Base-by-base conservation (phyloP, 768 basidiomycete genomes). In the Hericium coralloides region DNA sequence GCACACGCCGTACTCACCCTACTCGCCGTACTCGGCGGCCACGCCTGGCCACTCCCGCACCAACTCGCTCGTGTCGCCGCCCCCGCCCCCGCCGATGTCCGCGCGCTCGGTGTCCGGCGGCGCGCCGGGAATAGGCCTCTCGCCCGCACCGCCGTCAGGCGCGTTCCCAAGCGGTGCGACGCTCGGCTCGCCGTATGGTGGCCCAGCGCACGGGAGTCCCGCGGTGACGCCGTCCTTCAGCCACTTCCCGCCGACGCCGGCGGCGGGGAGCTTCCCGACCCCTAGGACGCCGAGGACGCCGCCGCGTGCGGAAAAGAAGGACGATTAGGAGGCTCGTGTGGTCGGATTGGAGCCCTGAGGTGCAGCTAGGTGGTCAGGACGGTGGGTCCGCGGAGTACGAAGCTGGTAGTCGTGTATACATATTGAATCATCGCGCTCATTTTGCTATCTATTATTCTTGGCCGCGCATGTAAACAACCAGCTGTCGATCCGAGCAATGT, bases 221-320 rank as follows among this genome's bases (percentile, higher is more conserved):
- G 48, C 45, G 55, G 43, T 59, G 58, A 47, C 63, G 60, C 45
- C 61, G 56, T 23, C 59, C 38, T 70, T 68, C 57, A 57, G 63
- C 18, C 63, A 69, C 49, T 73, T 75, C 67, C 72, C 71, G 18
- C 71, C 69, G 1, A 72, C 72, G 50, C 72, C 71, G 3, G 67
- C 64, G 38, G 63, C 69, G n/a, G 64, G 58, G 23, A 60, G 14
- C n/a, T 52, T 52, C 52, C 52, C 52, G 9, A 12, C 9, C 17
- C 36, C 52, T 38, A 5, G 25, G 37, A 36, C 25, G 15, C 52
- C 52, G 12, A 52, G 37, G 52, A 18, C 38, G 36, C 52, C 52
- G n/a, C 31, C 37, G n/a, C 26, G 52, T n/a, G 31, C 12, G 4
- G 31, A 14, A 9, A 38, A 36, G 52, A 52, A 52, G 52, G 37